These are phyloP conservation scores for Gentiana dahurica DNA, from an alignment of 257 asterid species.

Conservation along the genomic window DNA sequence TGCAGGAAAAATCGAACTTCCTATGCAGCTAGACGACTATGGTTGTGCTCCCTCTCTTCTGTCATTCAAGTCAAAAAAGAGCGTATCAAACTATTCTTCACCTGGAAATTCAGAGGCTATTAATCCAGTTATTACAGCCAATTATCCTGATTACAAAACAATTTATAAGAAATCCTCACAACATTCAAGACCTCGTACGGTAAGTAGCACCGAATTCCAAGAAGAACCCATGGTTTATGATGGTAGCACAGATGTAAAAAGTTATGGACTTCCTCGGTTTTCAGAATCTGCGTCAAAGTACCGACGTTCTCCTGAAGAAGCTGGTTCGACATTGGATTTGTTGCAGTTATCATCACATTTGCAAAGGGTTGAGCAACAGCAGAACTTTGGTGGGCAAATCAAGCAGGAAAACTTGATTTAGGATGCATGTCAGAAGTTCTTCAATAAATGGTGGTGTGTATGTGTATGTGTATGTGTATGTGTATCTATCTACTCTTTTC, in stretches of 20 bases:
- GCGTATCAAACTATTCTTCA: constrained; percentile 13
- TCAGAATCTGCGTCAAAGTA: neutral
- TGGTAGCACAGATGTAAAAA: constrained; percentile 5
- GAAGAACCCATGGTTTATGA: constrained; percentile 7
- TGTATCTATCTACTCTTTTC: neutral
- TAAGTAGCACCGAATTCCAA: neutral
- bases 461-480: neutral
- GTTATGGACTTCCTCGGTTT: constrained; percentile 9
- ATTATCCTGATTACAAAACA: constrained; percentile 5
- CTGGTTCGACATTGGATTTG: constrained; percentile 30
- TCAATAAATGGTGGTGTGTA: neutral
- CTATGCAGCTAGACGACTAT: constrained; percentile 24
- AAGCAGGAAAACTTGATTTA: constrained; percentile 11
- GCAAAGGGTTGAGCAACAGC: constrained; percentile 52
- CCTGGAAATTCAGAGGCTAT: constrained; percentile 12
- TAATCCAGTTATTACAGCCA: constrained; percentile 10
- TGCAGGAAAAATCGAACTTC: constrained; percentile 16
- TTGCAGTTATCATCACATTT: constrained; percentile 47
- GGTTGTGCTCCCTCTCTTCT: constrained; percentile 75
- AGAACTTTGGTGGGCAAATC: constrained; percentile 27
- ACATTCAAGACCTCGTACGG: neutral
- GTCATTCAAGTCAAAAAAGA: constrained; percentile 44
- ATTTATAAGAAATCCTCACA: constrained; percentile 10
- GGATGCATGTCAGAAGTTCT: constrained; percentile 4
- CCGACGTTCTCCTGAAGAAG: constrained; percentile 16